These are phyloP conservation scores for Psidium friedrichsthalianum DNA, from an alignment of 345 rosid species.

Conservation along the genomic window DNA sequence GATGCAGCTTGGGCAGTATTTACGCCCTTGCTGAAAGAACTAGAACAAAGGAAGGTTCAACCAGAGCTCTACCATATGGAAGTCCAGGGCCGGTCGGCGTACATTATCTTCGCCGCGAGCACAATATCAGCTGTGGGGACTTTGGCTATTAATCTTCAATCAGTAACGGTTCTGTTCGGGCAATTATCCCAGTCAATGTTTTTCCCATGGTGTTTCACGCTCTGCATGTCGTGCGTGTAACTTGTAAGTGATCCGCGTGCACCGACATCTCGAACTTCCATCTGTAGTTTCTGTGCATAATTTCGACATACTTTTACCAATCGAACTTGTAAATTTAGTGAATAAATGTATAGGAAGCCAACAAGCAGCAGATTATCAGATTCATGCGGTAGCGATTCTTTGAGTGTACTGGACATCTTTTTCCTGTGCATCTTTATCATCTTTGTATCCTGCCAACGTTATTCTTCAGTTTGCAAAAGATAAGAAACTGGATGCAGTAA, in stretches of 20 bases:
- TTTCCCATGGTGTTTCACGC: not conserved
- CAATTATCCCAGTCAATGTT: not conserved
- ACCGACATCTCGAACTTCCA: not conserved
- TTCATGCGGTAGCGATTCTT: not conserved
- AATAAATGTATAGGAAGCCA: not conserved
- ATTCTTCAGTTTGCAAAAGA: not conserved
- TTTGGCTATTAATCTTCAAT: slow-evolving; percentile 1
- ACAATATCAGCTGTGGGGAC: slow-evolving; percentile 31
- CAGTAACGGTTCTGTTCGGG: not conserved
- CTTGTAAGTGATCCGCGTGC: not conserved
- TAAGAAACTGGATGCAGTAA: not conserved
- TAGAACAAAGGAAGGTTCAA: slow-evolving; percentile 19
- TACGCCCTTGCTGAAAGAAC: slow-evolving; percentile 31
- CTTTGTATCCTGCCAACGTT: not conserved
- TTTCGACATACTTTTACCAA: not conserved
- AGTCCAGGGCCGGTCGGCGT: slow-evolving; percentile 37
- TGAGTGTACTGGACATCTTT: not conserved
- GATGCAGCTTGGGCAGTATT: slow-evolving; percentile 46
- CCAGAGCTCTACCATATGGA: slow-evolving; percentile 40
- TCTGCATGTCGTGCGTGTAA: not conserved
- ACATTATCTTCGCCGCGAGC: slow-evolving; percentile 44
- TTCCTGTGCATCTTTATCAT: not conserved
- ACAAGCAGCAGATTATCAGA: not conserved
- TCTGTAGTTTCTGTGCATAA: not conserved
- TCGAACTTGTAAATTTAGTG: not conserved